These are phyloP conservation scores for Tetrahymena malaccensis DNA, from an alignment of 73 alveolate genomes.

Conservation along the genomic window DNA sequence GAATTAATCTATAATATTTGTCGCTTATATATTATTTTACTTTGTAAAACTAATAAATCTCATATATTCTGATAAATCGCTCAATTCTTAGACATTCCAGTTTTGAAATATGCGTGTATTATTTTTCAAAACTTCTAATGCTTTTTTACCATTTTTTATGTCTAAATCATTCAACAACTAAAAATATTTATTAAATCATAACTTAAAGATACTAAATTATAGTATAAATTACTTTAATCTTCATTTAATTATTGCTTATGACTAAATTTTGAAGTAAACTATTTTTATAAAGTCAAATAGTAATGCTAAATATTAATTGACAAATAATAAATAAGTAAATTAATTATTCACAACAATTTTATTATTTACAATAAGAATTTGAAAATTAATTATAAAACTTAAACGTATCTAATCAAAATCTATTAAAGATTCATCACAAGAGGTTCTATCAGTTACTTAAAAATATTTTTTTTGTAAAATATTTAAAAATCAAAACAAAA, in stretches of 20 bases:
- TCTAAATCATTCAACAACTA: not conserved
- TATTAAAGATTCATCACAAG: too few relatives aligned
- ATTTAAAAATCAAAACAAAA: too few relatives aligned
- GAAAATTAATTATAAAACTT: too few relatives aligned
- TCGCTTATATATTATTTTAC: not conserved
- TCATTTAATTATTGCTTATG: not conserved
- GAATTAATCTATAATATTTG: too few relatives aligned
- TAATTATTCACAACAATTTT: too few relatives aligned
- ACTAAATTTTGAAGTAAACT: not conserved
- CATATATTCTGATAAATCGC: not conserved
- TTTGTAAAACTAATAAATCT: not conserved
- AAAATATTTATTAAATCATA: not conserved
- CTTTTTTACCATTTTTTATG: not conserved
- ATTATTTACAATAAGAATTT: too few relatives aligned
- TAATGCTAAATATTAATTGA: too few relatives aligned
- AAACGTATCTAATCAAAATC: too few relatives aligned
- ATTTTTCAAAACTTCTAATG: not conserved
- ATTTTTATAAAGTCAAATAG: not conserved
- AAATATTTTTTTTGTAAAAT: too few relatives aligned
- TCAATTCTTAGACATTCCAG: not conserved
- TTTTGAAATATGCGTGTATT: not conserved
- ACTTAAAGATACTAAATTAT: not conserved
- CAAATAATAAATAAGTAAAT: too few relatives aligned
- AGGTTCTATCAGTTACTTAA: too few relatives aligned
- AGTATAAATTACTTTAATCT: not conserved